Percentiles rank a stretch among this genome's conserved stretches.
Evolutionary conservation across 2,329 filamentous ascomycete genomes (phyloP).

Genomic region (Cladobotryum protrusum): DNA sequence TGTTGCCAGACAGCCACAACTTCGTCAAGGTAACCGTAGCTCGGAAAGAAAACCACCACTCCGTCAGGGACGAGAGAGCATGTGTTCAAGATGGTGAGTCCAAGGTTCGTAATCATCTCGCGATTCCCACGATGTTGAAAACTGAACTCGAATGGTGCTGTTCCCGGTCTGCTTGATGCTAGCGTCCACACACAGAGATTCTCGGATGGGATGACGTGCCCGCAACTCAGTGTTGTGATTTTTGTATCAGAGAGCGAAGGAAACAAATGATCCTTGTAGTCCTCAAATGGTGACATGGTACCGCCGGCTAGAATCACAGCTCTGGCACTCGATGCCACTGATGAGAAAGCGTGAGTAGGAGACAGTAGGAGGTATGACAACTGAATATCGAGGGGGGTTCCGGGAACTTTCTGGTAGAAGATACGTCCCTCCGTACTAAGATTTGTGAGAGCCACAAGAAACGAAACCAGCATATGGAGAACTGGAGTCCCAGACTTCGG

Average conservation of each 20-base stretch:
- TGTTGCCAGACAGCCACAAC: constrained; percentile 60
- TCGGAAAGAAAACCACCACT: constrained; percentile 91
- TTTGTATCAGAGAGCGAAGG: constrained; percentile 59
- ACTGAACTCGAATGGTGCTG: constrained; percentile 72
- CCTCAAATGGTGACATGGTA: constrained; percentile 94
- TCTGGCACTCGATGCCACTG: constrained; percentile 75
- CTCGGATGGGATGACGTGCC: constrained; percentile 80
- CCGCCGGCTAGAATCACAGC: constrained; percentile 89
- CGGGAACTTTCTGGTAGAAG: constrained; percentile 50
- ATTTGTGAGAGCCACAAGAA: constrained; percentile 80
- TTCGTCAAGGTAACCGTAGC: constrained; percentile 80
- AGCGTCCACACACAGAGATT: constrained; percentile 78
- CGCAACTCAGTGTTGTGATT: constrained; percentile 81
- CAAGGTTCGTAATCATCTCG: constrained; percentile 67
- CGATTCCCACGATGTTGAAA: constrained; percentile 69
- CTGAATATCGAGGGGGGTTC: constrained; percentile 41
- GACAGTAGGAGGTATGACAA: constrained; percentile 86
- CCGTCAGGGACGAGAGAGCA: constrained; percentile 76
- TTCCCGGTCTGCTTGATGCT: constrained; percentile 34
- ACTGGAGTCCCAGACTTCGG: constrained; percentile 38
- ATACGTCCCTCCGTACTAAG: constrained; percentile 65
- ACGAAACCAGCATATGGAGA: constrained; percentile 49
- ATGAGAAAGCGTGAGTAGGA: constrained; percentile 83
- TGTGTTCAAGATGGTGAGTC: constrained; percentile 63
- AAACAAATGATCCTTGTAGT: constrained; percentile 83